phyloP scores from a whole-genome alignment of 768 basidiomycete genomes.

The Chalciporus sphaerocephalus region DNA sequence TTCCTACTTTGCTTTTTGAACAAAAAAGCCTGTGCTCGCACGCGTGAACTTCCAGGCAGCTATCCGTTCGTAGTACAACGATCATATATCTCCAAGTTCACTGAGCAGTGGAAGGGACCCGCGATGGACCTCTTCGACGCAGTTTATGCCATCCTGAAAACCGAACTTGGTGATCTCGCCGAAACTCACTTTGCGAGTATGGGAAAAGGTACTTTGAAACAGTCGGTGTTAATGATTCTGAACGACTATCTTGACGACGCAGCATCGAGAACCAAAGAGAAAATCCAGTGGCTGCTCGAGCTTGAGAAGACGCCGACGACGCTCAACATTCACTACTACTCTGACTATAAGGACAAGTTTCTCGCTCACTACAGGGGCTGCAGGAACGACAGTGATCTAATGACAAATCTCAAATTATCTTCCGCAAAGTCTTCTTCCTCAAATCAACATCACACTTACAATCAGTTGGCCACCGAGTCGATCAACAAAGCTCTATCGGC shows the following conservation, averaged over 20 bases:
- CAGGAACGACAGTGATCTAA: conserved; percentile 9
- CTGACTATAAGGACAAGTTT: conserved; percentile 49
- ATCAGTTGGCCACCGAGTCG: background rate
- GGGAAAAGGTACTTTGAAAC: conserved; percentile 49
- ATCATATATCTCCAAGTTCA: conserved; percentile 43
- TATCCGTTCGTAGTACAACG: conserved; percentile 61
- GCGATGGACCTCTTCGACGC: conserved; percentile 41
- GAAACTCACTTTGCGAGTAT: conserved; percentile 46
- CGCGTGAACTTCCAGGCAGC: conserved; percentile 65
- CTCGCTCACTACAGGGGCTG: conserved; percentile 43
- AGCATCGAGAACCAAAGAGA: conserved; percentile 35
- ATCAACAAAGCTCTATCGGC: conserved; percentile 29
- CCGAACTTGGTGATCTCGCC: conserved; percentile 42
- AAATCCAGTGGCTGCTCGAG: conserved; percentile 45
- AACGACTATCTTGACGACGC: conserved; percentile 47
- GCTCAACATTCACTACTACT: conserved; percentile 47
- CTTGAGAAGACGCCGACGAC: conserved; percentile 51
- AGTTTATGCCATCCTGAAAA: conserved; percentile 35
- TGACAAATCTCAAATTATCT: conserved; percentile 3
- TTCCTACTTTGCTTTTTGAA: background rate
- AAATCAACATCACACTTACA: background rate
- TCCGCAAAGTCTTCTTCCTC: background rate
- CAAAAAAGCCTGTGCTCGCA: conserved; percentile 42
- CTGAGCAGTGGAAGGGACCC: conserved; percentile 47
- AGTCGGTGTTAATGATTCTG: conserved; percentile 44